Conservation (phyloP, 345 rosid genomes). For the Salix exigua region DNA sequence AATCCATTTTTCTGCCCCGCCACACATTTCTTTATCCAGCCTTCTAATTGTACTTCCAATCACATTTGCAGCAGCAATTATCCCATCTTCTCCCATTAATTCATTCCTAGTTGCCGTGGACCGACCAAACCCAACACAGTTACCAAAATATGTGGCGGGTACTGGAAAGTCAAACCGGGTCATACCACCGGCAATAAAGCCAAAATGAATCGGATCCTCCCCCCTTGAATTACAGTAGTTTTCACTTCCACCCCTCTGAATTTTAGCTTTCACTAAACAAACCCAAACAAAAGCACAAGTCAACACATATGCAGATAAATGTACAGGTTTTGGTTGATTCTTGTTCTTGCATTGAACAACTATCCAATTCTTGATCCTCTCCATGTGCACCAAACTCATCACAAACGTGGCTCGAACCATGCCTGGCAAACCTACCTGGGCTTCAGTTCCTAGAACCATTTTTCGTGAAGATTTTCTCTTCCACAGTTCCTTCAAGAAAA, state of each 20-base stretch:
- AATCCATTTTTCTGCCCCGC: conserved; percentile 38
- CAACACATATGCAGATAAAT: conserved; percentile 33
- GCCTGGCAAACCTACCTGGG: neutral
- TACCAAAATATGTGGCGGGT: conserved; percentile 31
- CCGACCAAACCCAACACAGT: conserved; percentile 38
- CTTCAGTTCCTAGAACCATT: neutral
- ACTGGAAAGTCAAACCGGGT: conserved; percentile 26
- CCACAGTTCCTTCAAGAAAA: conserved; percentile 33
- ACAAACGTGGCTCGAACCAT: conserved; percentile 23
- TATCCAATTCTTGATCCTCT: conserved; percentile 25
- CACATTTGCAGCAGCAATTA: conserved; percentile 31
- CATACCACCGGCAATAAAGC: conserved; percentile 39
- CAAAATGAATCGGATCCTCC: conserved; percentile 17
- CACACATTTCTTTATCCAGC: conserved; percentile 24
- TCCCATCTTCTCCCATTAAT: conserved; percentile 29
- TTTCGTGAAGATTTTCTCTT: conserved; percentile 1
- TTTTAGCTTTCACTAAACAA: conserved; percentile 22
- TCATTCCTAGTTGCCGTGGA: conserved; percentile 10
- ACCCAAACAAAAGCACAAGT: conserved; percentile 38
- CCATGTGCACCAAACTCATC: conserved; percentile 20
- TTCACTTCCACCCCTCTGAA: neutral
- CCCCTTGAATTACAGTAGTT: no score
- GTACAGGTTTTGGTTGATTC: conserved; percentile 10
- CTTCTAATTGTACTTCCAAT: conserved; percentile 30
- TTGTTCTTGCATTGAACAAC: conserved; percentile 6